Evolutionary conservation across 768 basidiomycete species (phyloP).

Genomic region (Phlebiopsis gigantea): DNA sequence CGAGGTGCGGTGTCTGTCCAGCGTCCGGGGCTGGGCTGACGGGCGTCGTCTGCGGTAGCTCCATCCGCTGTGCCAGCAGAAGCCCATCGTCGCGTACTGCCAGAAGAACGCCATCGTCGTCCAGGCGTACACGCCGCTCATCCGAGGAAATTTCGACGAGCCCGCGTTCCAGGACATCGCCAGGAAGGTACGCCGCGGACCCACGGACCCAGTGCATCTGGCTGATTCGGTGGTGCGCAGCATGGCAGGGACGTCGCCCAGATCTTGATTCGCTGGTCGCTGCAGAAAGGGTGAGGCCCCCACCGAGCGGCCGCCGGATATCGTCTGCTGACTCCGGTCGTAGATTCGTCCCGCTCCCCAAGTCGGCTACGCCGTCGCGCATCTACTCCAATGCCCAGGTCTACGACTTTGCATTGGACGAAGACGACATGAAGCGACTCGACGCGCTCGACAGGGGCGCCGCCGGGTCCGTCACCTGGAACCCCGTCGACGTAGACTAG

Average conservation of each 20-base stretch:
- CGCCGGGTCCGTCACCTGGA: conserved; percentile 43
- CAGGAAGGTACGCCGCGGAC: conserved; percentile 30
- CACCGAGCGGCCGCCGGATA: too few relatives aligned
- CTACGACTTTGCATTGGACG: conserved; percentile 39
- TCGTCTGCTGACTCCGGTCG: background rate
- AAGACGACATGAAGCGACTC: conserved; percentile 38
- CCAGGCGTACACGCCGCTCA: conserved; percentile 57
- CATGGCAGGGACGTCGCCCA: conserved; percentile 64
- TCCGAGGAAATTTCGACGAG: conserved; percentile 44
- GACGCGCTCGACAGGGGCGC: conserved; percentile 41
- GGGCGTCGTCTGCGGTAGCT: conserved; percentile 38
- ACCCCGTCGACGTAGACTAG: conserved; percentile 33
- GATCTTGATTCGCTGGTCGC: conserved; percentile 83
- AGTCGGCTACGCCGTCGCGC: conserved; percentile 37
- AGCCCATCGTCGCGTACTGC: conserved; percentile 69
- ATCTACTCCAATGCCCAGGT: conserved; percentile 41
- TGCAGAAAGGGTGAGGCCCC: conserved; percentile 66
- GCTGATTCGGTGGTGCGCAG: conserved; percentile 12
- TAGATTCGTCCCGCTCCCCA: conserved; percentile 45
- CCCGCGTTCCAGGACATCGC: conserved; percentile 49
- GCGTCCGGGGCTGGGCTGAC: background rate
- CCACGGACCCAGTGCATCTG: background rate
- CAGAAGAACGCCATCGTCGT: conserved; percentile 31
- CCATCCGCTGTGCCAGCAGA: conserved; percentile 81
- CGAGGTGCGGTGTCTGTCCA: conserved; percentile 42